phyloP scores from a whole-genome alignment of 768 basidiomycete species.

The Mycena galericulata region DNA sequence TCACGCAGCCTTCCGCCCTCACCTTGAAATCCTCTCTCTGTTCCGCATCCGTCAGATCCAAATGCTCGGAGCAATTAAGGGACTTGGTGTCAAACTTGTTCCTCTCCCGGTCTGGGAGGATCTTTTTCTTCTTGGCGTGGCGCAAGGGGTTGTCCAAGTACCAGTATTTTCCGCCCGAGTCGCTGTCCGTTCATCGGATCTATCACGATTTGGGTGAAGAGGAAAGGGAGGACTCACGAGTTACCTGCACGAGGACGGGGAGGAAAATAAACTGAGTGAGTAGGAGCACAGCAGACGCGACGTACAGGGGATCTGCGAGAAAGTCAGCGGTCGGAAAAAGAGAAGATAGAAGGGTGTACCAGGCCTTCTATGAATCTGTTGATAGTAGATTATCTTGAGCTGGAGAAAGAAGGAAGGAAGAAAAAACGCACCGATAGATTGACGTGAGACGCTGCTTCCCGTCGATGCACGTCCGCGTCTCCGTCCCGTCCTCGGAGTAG shows the following conservation, averaged over 20 bases:
- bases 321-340: background rate
- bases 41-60: conserved; percentile 63
- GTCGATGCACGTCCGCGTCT: conserved; percentile 78
- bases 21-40: conserved; percentile 84
- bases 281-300: background rate
- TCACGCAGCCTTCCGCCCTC: too few relatives aligned
- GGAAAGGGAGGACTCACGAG: background rate
- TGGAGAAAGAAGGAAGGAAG: background rate
- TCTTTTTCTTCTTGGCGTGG: conserved; percentile 40
- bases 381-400: background rate
- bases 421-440: conserved; percentile 67
- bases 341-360: conserved; percentile 11
- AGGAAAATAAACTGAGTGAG: too few relatives aligned
- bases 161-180: conserved; percentile 35
- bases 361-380: conserved; percentile 73
- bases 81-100: conserved; percentile 78
- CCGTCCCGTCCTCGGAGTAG: conserved; percentile 69
- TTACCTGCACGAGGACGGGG: background rate
- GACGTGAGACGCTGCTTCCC: conserved; percentile 87
- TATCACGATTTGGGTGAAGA: too few relatives aligned
- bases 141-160: conserved; percentile 29
- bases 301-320: conserved; percentile 72
- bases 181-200: background rate
- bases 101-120: conserved; percentile 67
- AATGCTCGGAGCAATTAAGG: conserved; percentile 85